phyloP scores from a whole-genome alignment of 108 stramenopile species.

The Nitzschia inconspicua region DNA sequence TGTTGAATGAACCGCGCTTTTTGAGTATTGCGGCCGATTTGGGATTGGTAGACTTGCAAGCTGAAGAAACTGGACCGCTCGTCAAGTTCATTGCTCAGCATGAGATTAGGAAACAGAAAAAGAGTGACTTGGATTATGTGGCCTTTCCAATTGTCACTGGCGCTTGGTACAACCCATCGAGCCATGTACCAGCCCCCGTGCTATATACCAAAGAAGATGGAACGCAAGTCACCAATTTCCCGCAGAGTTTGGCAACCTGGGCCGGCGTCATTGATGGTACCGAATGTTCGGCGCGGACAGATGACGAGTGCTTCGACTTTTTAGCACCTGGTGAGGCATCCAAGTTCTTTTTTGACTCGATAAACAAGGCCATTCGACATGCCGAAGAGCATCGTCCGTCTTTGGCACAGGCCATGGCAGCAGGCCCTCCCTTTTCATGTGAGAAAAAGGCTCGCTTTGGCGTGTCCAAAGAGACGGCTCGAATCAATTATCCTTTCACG shows the following conservation, averaged over 20 bases:
- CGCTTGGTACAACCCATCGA: constrained; percentile 33
- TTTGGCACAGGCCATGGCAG: neutral
- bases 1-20: constrained; percentile 52
- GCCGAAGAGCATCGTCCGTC: constrained; percentile 20
- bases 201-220: constrained; percentile 35
- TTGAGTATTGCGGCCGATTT: constrained; percentile 52
- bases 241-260: constrained; percentile 33
- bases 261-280: constrained; percentile 17
- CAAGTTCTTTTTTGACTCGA: constrained; percentile 22
- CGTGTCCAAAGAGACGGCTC: constrained; percentile 24
- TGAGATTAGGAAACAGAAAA: constrained; percentile 31
- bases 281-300: neutral
- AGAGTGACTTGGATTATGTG: constrained; percentile 27
- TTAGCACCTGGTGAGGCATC: constrained; percentile 2
- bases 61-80: constrained; percentile 17
- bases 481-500: no score
- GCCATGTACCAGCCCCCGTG: constrained; percentile 34
- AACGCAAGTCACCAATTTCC: constrained; percentile 45
- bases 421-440: constrained; percentile 27
- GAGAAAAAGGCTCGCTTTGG: constrained; percentile 36
- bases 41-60: constrained; percentile 44
- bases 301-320: neutral
- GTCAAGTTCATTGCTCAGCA: constrained; percentile 22
- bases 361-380: constrained; percentile 15
- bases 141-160: constrained; percentile 51